Conservation (phyloP, 2,329 filamentous ascomycete genomes). For the Colletotrichum caudatum region DNA sequence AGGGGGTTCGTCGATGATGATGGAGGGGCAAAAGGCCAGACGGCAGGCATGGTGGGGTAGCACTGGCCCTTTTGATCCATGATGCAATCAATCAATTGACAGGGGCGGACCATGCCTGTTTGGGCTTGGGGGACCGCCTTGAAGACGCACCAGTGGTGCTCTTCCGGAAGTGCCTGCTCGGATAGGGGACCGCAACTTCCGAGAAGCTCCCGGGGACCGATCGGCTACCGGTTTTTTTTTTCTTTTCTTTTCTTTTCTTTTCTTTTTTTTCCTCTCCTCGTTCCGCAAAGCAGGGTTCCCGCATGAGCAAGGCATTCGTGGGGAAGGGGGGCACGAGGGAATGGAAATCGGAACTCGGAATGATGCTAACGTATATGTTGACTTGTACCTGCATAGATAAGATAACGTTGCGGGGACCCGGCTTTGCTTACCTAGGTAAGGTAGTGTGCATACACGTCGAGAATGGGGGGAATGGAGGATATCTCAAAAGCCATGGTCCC, state of each 20-base stretch:
- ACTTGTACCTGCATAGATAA: conserved; percentile 9
- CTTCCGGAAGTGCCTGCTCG: not conserved
- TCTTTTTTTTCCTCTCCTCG: not conserved
- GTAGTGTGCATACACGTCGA: not conserved
- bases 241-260: too few relatives aligned
- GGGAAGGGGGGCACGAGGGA: conserved; percentile 4
- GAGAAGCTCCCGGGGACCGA: conserved; percentile 3
- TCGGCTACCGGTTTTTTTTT: not conserved
- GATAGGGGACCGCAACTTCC: not conserved
- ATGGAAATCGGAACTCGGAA: conserved; percentile 41
- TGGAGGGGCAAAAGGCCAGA: conserved; percentile 5
- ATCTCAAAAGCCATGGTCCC: not conserved
- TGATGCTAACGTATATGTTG: not conserved
- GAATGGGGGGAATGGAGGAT: not conserved
- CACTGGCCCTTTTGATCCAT: conserved; percentile 25
- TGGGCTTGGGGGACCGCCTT: not conserved
- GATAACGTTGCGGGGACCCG: conserved; percentile 11
- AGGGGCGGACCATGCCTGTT: conserved; percentile 4
- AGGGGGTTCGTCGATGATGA: not conserved
- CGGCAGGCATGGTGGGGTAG: conserved; percentile 15
- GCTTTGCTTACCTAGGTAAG: not conserved
- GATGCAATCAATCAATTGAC: conserved; percentile 38
- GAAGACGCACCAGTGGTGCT: not conserved
- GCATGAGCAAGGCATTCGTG: conserved; percentile 4
- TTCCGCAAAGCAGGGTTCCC: conserved; percentile 19